A percentile compares a stretch with the other conserved stretches of the same genome.
phyloP scores from a whole-genome alignment of 257 asterid species.

The Plantago ovata region DNA sequence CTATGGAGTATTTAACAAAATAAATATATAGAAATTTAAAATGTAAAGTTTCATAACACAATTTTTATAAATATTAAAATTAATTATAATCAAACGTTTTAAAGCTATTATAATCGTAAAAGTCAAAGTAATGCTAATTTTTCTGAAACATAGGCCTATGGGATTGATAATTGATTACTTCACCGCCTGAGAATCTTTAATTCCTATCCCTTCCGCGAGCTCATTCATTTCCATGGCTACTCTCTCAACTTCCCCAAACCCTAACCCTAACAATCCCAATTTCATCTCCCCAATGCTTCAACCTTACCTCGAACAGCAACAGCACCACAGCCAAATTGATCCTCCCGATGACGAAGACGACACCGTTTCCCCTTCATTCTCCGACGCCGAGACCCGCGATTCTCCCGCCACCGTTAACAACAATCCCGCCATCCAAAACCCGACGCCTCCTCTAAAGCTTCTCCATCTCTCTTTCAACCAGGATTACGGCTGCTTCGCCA shows the following conservation, averaged over 20 bases:
- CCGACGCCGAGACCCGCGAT: conserved; percentile 30
- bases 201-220: no score
- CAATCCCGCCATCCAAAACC: conserved; percentile 19
- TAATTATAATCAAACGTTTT: no score
- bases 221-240: conserved; percentile 38
- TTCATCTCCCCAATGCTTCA: conserved; percentile 49
- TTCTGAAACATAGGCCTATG: no score
- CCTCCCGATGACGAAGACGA: conserved; percentile 9
- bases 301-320: conserved; percentile 52
- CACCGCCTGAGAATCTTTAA: no score
- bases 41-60: no score
- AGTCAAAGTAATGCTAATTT: no score
- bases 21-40: no score
- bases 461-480: conserved; percentile 91
- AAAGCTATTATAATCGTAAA: no score
- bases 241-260: conserved; percentile 31
- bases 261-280: conserved; percentile 31
- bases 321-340: conserved; percentile 26
- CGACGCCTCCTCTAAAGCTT: conserved; percentile 32
- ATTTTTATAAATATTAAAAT: no score
- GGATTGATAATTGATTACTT: no score
- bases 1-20: no score
- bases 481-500: conserved; percentile 78
- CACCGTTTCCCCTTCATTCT: neutral
- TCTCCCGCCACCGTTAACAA: conserved; percentile 5